phyloP scores from a whole-genome alignment of 1,284 basidiomycete species.

The Schizophyllum commune region DNA sequence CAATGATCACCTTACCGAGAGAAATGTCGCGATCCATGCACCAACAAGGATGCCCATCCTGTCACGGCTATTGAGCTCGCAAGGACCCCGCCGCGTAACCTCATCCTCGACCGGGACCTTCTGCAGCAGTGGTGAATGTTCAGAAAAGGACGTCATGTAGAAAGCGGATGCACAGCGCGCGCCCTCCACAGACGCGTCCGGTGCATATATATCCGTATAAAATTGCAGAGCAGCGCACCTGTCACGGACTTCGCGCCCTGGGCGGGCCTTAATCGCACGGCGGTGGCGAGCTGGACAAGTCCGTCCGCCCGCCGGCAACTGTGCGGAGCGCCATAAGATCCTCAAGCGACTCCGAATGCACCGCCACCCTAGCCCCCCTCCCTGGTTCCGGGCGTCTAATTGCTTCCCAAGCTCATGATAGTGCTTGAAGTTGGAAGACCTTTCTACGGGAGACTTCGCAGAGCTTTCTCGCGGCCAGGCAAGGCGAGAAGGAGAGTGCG shows the following conservation, averaged over 20 bases:
- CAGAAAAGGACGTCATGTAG: neutral
- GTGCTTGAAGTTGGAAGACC: too few relatives aligned
- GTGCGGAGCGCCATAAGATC: too few relatives aligned
- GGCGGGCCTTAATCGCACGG: neutral
- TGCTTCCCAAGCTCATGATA: too few relatives aligned
- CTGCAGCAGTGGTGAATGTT: neutral
- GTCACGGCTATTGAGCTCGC: neutral
- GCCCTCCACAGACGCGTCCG: neutral
- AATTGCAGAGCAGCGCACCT: neutral
- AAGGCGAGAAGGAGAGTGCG: too few relatives aligned
- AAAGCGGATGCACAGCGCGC: neutral
- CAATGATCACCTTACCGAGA: neutral
- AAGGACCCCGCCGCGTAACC: neutral
- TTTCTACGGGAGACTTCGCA: too few relatives aligned
- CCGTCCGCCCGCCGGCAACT: neutral
- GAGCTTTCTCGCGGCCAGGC: too few relatives aligned
- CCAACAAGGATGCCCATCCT: neutral
- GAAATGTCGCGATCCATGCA: conserved; percentile 1
- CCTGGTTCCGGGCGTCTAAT: too few relatives aligned
- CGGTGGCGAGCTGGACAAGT: neutral
- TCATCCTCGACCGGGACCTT: neutral
- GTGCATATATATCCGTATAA: neutral
- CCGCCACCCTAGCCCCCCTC: too few relatives aligned
- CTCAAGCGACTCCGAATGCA: too few relatives aligned
- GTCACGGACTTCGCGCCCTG: neutral